Conservation (phyloP, 495 filamentous ascomycete genomes). For the Penicillium psychrofluorescens region DNA sequence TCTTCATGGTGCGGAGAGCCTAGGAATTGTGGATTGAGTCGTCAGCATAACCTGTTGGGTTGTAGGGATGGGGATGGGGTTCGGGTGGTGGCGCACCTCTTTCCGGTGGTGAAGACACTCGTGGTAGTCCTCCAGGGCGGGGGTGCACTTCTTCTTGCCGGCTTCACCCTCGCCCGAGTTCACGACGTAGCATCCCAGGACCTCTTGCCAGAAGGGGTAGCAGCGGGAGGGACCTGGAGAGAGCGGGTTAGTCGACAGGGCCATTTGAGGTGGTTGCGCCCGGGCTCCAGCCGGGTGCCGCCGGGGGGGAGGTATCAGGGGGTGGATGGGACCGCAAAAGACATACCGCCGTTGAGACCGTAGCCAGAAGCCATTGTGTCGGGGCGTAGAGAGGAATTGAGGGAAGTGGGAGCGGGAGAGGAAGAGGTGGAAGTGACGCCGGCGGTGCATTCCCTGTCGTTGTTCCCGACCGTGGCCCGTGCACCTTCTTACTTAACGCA, state of each 20-base stretch:
- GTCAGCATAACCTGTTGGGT: no score
- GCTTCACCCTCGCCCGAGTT: conserved; percentile 67
- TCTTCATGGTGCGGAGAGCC: conserved; percentile 65
- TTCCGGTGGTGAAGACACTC: conserved; percentile 98
- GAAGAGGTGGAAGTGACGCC: conserved; percentile 15
- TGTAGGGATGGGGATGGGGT: neutral
- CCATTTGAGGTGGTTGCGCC: no score
- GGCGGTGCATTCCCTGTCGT: conserved; percentile 27
- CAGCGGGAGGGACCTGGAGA: conserved; percentile 75
- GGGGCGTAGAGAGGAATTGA: conserved; percentile 12
- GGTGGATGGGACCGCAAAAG: conserved; percentile 1
- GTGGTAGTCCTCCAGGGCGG: conserved; percentile 92
- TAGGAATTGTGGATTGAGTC: conserved; percentile 19
- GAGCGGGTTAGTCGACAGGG: conserved; percentile 16
- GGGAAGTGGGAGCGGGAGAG: conserved; percentile 16
- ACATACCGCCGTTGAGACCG: conserved; percentile 72
- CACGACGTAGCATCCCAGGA: conserved; percentile 83
- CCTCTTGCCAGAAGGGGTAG: conserved; percentile 98
- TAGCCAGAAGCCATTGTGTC: conserved; percentile 73
- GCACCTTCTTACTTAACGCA: conserved; percentile 10
- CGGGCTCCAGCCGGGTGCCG: no score
- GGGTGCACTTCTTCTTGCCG: conserved; percentile 83
- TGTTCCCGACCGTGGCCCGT: conserved; percentile 35
- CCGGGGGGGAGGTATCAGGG: neutral
- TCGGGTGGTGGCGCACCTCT: conserved; percentile 59